Percentiles rank a stretch among this genome's conserved stretches.
Evolutionary conservation across 768 basidiomycete species (phyloP).

Genomic region (Pleurotus tuoliensis): DNA sequence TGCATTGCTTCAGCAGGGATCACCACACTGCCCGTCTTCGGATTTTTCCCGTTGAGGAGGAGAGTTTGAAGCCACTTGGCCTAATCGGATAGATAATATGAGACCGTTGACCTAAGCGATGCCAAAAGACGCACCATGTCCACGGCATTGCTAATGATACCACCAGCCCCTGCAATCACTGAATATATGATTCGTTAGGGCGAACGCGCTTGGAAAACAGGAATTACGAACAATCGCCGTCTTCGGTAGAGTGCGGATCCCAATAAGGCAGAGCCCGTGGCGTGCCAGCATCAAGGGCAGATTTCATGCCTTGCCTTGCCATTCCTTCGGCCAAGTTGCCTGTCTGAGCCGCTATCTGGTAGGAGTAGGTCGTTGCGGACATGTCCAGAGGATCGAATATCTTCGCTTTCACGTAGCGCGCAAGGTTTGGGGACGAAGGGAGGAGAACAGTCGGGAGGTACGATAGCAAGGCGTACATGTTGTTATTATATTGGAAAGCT

Average conservation of each 20-base stretch:
- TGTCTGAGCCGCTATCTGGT: conserved; percentile 17
- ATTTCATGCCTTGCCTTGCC: conserved; percentile 15
- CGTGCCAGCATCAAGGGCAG: conserved; percentile 19
- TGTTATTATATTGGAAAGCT: conserved; percentile 22
- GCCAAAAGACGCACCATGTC: conserved; percentile 19
- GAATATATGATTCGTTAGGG: background rate
- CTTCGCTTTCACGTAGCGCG: conserved; percentile 22
- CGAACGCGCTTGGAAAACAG: background rate
- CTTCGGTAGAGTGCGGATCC: conserved; percentile 12
- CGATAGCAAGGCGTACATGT: conserved; percentile 23
- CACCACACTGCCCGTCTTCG: conserved; percentile 19
- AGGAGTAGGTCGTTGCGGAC: conserved; percentile 24
- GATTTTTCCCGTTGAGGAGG: conserved; percentile 19
- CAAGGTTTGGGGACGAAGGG: conserved; percentile 13
- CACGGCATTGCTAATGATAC: conserved; percentile 21
- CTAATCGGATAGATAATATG: conserved; percentile 8
- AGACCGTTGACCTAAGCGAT: background rate
- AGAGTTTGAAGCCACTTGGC: conserved; percentile 23
- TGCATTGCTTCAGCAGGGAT: conserved; percentile 21
- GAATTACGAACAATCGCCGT: conserved; percentile 20
- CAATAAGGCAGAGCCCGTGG: conserved; percentile 18
- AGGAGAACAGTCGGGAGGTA: conserved; percentile 18
- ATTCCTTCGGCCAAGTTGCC: conserved; percentile 23
- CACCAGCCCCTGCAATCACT: conserved; percentile 27
- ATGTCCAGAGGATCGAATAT: conserved; percentile 25